Conservation (phyloP, 192 early-diverging fungal species). For the Podila horticola region DNA sequence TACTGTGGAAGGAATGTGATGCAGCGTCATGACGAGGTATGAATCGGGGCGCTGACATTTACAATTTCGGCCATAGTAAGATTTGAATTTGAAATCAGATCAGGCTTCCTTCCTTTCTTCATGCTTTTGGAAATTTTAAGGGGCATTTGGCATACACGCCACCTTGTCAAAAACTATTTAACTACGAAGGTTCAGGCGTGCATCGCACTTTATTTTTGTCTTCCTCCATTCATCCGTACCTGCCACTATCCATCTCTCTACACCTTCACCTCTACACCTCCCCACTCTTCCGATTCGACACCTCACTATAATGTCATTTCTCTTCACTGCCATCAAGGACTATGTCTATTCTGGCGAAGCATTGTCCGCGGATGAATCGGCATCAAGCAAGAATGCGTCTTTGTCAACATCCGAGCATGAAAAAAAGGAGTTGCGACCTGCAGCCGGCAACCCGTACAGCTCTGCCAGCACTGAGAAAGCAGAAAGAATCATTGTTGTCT, state of each 20-base stretch:
- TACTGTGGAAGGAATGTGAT: background rate
- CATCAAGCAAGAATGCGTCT: background rate
- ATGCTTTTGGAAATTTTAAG: no score
- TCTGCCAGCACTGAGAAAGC: background rate
- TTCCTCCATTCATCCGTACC: no score
- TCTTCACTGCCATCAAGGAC: conserved; percentile 27
- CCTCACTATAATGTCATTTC: conserved; percentile 17
- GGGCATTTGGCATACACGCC: no score
- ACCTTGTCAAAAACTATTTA: no score
- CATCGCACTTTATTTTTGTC: no score
- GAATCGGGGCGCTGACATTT: background rate
- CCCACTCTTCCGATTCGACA: background rate
- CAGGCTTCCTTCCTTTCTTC: no score
- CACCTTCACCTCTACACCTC: background rate
- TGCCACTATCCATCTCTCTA: background rate
- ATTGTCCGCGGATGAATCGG: background rate
- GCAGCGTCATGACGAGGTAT: background rate
- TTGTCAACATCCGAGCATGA: background rate
- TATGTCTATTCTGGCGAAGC: conserved; percentile 24
- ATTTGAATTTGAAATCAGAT: no score
- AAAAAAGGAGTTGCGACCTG: background rate
- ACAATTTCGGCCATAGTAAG: background rate
- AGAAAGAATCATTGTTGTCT: conserved; percentile 31
- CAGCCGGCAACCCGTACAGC: conserved; percentile 26
- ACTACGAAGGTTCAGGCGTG: no score